Percentiles rank a stretch among this genome's conserved stretches.
Conservation (phyloP, 768 basidiomycete species). For the Phlebiopsis flavidoalba region DNA sequence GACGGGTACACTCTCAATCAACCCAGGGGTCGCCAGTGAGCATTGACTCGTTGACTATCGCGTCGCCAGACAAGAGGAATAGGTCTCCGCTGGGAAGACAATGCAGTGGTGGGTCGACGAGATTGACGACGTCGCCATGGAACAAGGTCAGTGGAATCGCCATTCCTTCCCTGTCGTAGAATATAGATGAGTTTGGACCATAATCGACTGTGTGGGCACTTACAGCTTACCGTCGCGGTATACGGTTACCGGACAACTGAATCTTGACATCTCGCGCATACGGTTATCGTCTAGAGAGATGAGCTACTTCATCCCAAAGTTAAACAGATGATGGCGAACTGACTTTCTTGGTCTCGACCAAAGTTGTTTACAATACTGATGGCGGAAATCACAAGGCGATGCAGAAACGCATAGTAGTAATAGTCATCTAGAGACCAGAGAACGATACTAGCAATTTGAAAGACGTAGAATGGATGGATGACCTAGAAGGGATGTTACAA, state of each 20-base stretch:
- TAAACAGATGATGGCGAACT: constrained; percentile 9
- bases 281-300: constrained; percentile 75
- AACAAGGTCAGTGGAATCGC: constrained; percentile 76
- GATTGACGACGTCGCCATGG: constrained; percentile 90
- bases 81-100: constrained; percentile 86
- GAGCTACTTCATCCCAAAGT: neutral
- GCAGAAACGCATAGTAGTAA: constrained; percentile 95
- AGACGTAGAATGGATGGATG: constrained; percentile 97
- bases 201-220: constrained; percentile 21
- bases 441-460: constrained; percentile 92
- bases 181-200: neutral
- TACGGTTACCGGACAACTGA: constrained; percentile 72
- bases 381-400: constrained; percentile 87
- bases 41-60: constrained; percentile 99
- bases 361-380: constrained; percentile 79
- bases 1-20: constrained; percentile 96
- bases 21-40: constrained; percentile 97
- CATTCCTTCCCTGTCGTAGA: constrained; percentile 52
- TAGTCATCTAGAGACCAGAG: constrained; percentile 96
- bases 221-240: constrained; percentile 70
- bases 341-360: constrained; percentile 90
- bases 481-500: constrained; percentile 43
- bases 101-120: constrained; percentile 69
- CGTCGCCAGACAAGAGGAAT: constrained; percentile 90
- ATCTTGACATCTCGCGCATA: constrained; percentile 95